Percentiles rank a stretch among this genome's conserved stretches.
Conservation (phyloP, 2,329 filamentous ascomycete genomes). For the Coniella vitis region DNA sequence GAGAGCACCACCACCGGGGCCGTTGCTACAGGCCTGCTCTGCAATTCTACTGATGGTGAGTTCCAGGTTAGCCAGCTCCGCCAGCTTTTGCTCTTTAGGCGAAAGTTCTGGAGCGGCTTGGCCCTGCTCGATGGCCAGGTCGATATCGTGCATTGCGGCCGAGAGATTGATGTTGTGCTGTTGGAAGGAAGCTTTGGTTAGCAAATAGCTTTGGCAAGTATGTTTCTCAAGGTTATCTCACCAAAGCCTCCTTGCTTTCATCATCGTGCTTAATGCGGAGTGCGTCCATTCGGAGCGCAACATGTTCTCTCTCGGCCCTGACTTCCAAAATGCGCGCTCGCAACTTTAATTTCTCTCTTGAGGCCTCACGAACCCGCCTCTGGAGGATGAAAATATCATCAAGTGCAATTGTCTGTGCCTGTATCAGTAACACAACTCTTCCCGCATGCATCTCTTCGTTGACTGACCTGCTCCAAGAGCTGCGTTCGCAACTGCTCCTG, state of each 20-base stretch:
- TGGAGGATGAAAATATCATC: slow-evolving; percentile 52
- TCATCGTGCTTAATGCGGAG: slow-evolving; percentile 53
- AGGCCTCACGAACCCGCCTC: slow-evolving; percentile 49
- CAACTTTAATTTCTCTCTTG: slow-evolving; percentile 49
- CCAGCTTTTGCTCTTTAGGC: slow-evolving; percentile 38
- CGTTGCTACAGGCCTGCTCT: slow-evolving; percentile 43
- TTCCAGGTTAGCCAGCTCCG: slow-evolving; percentile 51
- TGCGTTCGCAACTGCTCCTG: slow-evolving; percentile 48
- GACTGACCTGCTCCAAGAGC: slow-evolving; percentile 52
- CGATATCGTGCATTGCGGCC: slow-evolving; percentile 54
- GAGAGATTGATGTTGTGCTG: slow-evolving; percentile 48
- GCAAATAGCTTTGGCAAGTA: background rate
- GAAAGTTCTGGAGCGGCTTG: slow-evolving; percentile 40
- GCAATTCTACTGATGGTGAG: slow-evolving; percentile 48
- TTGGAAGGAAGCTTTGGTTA: background rate
- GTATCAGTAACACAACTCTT: background rate
- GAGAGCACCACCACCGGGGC: slow-evolving; percentile 41
- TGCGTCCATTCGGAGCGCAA: slow-evolving; percentile 56
- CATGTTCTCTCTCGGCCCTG: slow-evolving; percentile 53
- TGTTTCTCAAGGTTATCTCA: slow-evolving; percentile 31
- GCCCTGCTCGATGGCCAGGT: slow-evolving; percentile 41
- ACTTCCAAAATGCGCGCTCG: slow-evolving; percentile 55
- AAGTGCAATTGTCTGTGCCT: slow-evolving; percentile 46
- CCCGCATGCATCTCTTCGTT: background rate
- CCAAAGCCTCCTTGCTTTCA: slow-evolving; percentile 44